phyloP scores from a whole-genome alignment of 2,329 filamentous ascomycete genomes.

The Sphaerulina musiva region DNA sequence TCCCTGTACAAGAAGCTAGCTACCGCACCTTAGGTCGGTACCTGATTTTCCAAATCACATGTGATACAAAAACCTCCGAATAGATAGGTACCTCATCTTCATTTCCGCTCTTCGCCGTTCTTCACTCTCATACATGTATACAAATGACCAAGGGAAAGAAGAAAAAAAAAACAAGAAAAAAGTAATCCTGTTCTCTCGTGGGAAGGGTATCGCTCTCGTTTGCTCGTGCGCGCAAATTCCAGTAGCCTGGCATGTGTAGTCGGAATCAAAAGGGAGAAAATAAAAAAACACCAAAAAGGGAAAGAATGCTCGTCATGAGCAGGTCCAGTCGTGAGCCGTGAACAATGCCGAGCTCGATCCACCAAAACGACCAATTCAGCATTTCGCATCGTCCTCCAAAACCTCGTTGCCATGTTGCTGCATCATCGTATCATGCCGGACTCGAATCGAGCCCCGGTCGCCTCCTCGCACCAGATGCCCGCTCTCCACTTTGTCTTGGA shows the following conservation, averaged over 20 bases:
- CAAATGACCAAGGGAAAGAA: not conserved
- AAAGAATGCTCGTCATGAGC: too few relatives aligned
- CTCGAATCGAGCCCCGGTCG: constrained; percentile 58
- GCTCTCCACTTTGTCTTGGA: constrained; percentile 75
- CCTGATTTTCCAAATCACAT: too few relatives aligned
- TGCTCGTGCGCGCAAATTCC: not conserved
- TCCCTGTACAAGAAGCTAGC: too few relatives aligned
- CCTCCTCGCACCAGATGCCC: constrained; percentile 61
- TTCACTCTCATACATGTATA: too few relatives aligned
- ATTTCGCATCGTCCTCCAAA: constrained; percentile 5
- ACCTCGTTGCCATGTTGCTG: constrained; percentile 11
- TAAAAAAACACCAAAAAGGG: too few relatives aligned
- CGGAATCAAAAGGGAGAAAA: not conserved
- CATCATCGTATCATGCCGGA: constrained; percentile 19
- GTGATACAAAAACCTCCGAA: too few relatives aligned
- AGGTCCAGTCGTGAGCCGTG: constrained; percentile 4
- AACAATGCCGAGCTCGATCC: constrained; percentile 15
- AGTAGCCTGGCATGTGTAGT: not conserved
- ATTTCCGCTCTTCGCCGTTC: too few relatives aligned
- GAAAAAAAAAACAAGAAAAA: not conserved
- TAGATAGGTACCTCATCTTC: too few relatives aligned
- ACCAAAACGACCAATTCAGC: constrained; percentile 1
- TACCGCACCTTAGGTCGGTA: too few relatives aligned
- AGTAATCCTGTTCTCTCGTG: constrained; percentile 1
- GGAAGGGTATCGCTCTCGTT: constrained; percentile 6